These are phyloP conservation scores for Wallacemonas sp. DNA, from an alignment of 208 protist species.

Conservation along the genomic window DNA sequence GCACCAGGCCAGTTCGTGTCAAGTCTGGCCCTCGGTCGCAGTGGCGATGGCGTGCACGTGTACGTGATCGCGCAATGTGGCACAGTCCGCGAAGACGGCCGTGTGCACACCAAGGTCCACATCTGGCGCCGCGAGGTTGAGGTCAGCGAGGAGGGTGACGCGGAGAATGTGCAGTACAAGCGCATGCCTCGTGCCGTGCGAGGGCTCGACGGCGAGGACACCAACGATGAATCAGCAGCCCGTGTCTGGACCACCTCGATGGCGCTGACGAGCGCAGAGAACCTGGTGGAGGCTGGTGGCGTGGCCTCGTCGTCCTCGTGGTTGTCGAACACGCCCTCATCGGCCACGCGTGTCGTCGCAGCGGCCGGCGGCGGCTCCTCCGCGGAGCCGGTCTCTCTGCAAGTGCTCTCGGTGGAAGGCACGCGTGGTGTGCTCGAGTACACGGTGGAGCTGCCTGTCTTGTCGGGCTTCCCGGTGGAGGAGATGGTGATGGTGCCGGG, in stretches of 20 bases:
- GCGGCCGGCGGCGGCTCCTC: constrained; percentile 4
- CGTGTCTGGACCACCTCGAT: constrained; percentile 32
- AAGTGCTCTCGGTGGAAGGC: constrained; percentile 33
- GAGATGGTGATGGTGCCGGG: constrained; percentile 44
- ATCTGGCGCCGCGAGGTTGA: constrained; percentile 43
- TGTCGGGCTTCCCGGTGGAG: constrained; percentile 41
- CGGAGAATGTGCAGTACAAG: constrained; percentile 39
- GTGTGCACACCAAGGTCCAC: constrained; percentile 18
- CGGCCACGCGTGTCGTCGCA: constrained; percentile 3
- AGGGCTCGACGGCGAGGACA: constrained; percentile 26
- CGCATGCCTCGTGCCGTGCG: constrained; percentile 38
- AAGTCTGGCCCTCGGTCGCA: constrained; percentile 23
- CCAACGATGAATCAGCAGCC: constrained; percentile 12
- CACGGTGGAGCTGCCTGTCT: constrained; percentile 35
- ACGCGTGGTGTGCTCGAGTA: constrained; percentile 38
- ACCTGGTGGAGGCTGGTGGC: neutral
- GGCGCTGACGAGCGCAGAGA: constrained; percentile 21
- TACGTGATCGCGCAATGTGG: constrained; percentile 51
- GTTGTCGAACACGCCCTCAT: neutral
- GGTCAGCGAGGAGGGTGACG: constrained; percentile 1
- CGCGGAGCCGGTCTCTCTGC: constrained; percentile 18
- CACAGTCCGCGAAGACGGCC: neutral
- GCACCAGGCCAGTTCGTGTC: constrained; percentile 27
- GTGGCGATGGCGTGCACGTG: constrained; percentile 38
- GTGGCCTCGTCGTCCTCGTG: constrained; percentile 7